Conservation (phyloP, 2,329 filamentous ascomycete species). For the Fonsecaea nubica region DNA sequence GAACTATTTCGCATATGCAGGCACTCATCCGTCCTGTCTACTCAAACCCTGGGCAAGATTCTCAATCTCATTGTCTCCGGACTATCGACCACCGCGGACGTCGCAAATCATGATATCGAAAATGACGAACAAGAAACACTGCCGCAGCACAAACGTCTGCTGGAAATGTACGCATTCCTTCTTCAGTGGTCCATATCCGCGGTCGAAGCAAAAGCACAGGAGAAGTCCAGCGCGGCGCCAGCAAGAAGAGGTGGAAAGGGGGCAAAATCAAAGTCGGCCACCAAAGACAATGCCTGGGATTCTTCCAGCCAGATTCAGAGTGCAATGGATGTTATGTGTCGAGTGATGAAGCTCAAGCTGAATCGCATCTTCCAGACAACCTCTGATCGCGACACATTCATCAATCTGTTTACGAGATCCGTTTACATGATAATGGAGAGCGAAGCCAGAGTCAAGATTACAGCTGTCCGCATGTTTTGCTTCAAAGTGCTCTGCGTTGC, state of each 20-base stretch:
- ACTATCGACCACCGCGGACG: constrained; percentile 82
- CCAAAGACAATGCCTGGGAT: constrained; percentile 84
- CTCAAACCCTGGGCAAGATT: constrained; percentile 85
- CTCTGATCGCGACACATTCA: constrained; percentile 93
- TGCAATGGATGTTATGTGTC: constrained; percentile 92
- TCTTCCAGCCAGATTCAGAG: constrained; percentile 84
- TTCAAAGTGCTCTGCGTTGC: constrained; percentile 97
- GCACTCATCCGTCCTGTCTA: constrained; percentile 78
- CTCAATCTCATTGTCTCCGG: constrained; percentile 89
- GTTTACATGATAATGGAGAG: constrained; percentile 94
- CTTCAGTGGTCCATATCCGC: constrained; percentile 93
- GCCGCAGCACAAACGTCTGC: constrained; percentile 83
- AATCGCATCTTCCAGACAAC: constrained; percentile 94
- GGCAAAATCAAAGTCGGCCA: constrained; percentile 70
- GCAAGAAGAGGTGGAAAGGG: constrained; percentile 75
- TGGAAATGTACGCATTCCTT: constrained; percentile 93
- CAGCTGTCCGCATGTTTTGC: constrained; percentile 89
- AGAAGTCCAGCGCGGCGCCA: constrained; percentile 79
- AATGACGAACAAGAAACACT: constrained; percentile 88
- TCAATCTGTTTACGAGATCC: constrained; percentile 87
- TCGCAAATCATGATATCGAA: constrained; percentile 84
- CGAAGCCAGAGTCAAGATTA: constrained; percentile 88
- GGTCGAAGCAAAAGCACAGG: constrained; percentile 91
- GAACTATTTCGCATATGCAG: constrained; percentile 72
- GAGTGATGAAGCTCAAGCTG: constrained; percentile 90